These are phyloP conservation scores for Anacardium occidentale DNA, from an alignment of 345 rosid species.

Conservation along the genomic window DNA sequence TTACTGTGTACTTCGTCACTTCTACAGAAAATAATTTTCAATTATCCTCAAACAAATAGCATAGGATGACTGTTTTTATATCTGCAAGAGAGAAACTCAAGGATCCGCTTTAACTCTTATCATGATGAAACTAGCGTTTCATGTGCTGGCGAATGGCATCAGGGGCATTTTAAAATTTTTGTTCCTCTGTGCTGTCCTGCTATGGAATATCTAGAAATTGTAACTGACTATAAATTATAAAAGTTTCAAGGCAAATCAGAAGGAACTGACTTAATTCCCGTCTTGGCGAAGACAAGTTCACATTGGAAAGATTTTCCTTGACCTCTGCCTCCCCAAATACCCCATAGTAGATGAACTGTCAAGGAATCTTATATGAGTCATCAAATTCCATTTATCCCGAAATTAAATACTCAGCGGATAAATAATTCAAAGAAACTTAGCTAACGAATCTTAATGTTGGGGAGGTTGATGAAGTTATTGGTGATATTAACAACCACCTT, in stretches of 20 bases:
- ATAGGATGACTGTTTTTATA: neutral
- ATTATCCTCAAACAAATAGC: neutral
- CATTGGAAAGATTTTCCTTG: conserved; percentile 67
- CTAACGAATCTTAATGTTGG: conserved; percentile 44
- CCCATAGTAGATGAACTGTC: conserved; percentile 53
- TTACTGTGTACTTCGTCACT: neutral
- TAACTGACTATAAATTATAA: neutral
- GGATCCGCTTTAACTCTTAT: neutral
- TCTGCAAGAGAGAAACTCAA: neutral
- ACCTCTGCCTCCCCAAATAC: conserved; percentile 65
- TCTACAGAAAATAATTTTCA: neutral
- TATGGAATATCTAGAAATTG: neutral
- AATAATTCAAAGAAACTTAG: neutral
- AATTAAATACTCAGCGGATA: neutral
- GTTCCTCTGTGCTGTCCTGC: neutral
- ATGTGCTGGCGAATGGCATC: neutral
- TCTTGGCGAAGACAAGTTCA: conserved; percentile 57
- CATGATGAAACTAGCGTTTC: neutral
- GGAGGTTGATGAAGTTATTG: conserved; percentile 57
- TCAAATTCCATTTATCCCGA: neutral
- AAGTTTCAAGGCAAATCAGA: neutral
- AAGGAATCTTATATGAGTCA: neutral
- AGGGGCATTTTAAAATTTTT: neutral
- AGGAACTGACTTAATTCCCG: conserved; percentile 54
- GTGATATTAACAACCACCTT: conserved; percentile 52